phyloP scores from a whole-genome alignment of 2,329 filamentous ascomycete genomes.

The Botrytis hyacinthi region DNA sequence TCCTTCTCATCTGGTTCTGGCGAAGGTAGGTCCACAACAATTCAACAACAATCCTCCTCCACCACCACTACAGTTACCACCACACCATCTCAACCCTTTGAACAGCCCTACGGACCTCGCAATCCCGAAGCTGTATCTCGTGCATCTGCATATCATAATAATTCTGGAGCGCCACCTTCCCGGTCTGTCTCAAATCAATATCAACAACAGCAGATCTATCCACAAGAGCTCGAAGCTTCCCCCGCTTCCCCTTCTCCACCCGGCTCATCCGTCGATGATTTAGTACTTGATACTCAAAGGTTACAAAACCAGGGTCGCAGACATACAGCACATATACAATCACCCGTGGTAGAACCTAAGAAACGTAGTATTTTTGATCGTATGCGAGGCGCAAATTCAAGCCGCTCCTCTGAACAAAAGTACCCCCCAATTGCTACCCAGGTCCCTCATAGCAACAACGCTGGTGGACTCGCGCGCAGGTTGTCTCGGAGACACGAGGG shows the following conservation, averaged over 20 bases:
- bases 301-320: slow-evolving; percentile 27
- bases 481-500: slow-evolving; percentile 57
- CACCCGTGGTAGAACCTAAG: slow-evolving; percentile 32
- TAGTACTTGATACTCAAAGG: slow-evolving; percentile 29
- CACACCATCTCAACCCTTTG: slow-evolving; percentile 23
- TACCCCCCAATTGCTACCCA: slow-evolving; percentile 23
- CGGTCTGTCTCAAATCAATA: slow-evolving; percentile 32
- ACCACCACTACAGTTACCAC: slow-evolving; percentile 17
- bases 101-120: slow-evolving; percentile 28
- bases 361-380: slow-evolving; percentile 38
- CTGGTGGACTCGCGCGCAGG: slow-evolving; percentile 50
- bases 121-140: slow-evolving; percentile 28
- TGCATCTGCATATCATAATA: slow-evolving; percentile 31
- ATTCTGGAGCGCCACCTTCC: slow-evolving; percentile 27
- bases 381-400: slow-evolving; percentile 32
- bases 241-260: slow-evolving; percentile 22
- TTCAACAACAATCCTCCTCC: slow-evolving; percentile 21
- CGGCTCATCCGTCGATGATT: slow-evolving; percentile 34
- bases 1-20: slow-evolving; percentile 23
- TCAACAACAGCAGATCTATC: slow-evolving; percentile 31
- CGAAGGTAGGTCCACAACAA: slow-evolving; percentile 25
- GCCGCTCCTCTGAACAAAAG: slow-evolving; percentile 30
- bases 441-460: slow-evolving; percentile 46
- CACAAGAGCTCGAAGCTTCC: slow-evolving; percentile 25
- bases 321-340: slow-evolving; percentile 23